A percentile compares a stretch with the other conserved stretches of the same genome.
phyloP scores from a whole-genome alignment of 202 grass and related monocot species.

The Sporobolus alterniflorus region DNA sequence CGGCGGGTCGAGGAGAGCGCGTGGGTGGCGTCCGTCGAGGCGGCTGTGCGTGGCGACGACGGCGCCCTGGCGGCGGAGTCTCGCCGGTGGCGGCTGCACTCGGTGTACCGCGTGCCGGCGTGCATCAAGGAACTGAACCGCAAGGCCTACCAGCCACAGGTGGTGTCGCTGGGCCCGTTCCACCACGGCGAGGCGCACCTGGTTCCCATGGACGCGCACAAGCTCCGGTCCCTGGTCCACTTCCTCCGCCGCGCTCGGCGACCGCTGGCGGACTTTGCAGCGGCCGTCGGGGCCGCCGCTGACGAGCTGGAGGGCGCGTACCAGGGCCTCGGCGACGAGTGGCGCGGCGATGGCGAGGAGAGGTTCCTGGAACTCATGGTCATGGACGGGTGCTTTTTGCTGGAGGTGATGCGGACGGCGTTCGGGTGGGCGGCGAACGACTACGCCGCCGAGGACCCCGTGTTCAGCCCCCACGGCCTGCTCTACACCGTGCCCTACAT shows the following conservation, averaged over 20 bases:
- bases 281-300: conserved; percentile 3
- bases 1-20: conserved; percentile 15
- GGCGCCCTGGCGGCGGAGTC: conserved; percentile 17
- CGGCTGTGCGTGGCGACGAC: conserved; percentile 3
- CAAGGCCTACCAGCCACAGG: no score
- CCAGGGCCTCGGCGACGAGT: conserved; percentile 36
- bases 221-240: conserved; percentile 53
- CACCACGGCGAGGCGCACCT: background rate
- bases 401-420: conserved; percentile 57
- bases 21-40: conserved; percentile 54
- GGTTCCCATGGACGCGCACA: conserved; percentile 43
- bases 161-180: no score
- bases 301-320: conserved; percentile 36
- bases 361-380: conserved; percentile 54
- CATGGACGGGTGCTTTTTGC: conserved; percentile 55
- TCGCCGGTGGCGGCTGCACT: background rate
- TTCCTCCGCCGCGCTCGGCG: conserved; percentile 44
- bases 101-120: no score
- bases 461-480: conserved; percentile 61
- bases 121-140: no score
- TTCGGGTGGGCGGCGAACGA: conserved; percentile 34
- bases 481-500: conserved; percentile 62
- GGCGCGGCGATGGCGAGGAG: background rate
- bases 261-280: conserved; percentile 33
- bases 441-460: conserved; percentile 52